phyloP scores from a whole-genome alignment of 208 protist genomes.

The Leishmania guyanensis region DNA sequence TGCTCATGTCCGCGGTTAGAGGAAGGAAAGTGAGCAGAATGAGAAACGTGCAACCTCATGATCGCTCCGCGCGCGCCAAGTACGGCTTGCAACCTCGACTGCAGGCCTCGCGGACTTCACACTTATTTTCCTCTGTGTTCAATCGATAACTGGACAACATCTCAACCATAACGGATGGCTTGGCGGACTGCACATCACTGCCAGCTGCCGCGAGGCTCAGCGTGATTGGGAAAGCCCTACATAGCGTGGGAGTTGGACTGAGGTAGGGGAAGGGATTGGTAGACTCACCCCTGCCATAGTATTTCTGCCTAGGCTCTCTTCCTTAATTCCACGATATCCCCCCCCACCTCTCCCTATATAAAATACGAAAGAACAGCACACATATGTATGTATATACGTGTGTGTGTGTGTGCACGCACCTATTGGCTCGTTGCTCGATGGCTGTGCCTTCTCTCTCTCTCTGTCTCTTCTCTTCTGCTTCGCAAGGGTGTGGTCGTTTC shows the following conservation, averaged over 20 bases:
- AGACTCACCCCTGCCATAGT: background rate
- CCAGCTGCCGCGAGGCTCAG: background rate
- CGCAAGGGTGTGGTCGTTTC: background rate
- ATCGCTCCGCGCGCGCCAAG: background rate
- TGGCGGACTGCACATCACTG: background rate
- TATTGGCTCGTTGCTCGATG: background rate
- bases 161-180: background rate
- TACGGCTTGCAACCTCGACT: background rate
- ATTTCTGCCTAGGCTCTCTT: too few species aligned
- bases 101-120: background rate
- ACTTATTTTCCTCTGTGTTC: background rate
- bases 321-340: too few species aligned
- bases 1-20: background rate
- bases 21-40: background rate
- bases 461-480: constrained; percentile 2
- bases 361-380: background rate
- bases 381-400: constrained; percentile 5
- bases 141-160: background rate
- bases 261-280: background rate
- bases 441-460: background rate
- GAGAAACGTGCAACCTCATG: background rate
- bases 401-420: background rate
- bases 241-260: too few species aligned
- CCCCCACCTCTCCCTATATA: too few species aligned
- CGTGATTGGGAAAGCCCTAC: background rate